Percentiles rank a stretch among this genome's conserved stretches.
These are phyloP conservation scores for Cinnamomum chago DNA, from an alignment of 164 flowering plant species.

Conservation along the genomic window DNA sequence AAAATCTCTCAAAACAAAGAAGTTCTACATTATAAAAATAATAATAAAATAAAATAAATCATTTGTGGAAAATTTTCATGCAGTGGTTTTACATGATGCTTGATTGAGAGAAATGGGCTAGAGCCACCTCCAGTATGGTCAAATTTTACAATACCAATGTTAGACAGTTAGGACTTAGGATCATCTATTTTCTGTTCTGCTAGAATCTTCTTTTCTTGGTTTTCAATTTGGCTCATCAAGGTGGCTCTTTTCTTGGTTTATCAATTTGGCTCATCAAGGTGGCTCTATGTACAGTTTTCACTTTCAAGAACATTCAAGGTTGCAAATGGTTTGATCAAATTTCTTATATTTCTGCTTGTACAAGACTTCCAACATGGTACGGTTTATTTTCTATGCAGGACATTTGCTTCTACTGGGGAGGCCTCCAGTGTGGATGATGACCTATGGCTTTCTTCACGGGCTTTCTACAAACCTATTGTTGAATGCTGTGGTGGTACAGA, in stretches of 20 bases:
- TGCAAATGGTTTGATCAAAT: not conserved
- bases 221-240: not conserved
- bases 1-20: too few relatives aligned
- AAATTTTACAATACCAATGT: not conserved
- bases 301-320: not conserved
- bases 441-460: slow-evolving; percentile 90
- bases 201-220: not conserved
- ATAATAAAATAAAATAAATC: too few relatives aligned
- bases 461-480: slow-evolving; percentile 69
- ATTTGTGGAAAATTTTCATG: not conserved
- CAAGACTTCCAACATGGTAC: not conserved
- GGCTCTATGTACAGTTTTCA: not conserved
- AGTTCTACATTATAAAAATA: too few relatives aligned
- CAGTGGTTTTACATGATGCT: not conserved
- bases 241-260: not conserved
- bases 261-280: not conserved
- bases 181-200: not conserved
- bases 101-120: not conserved
- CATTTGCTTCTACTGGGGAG: slow-evolving; percentile 82
- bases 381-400: slow-evolving; percentile 32
- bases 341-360: too few relatives aligned
- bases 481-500: slow-evolving; percentile 98
- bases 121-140: not conserved
- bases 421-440: slow-evolving; percentile 89
- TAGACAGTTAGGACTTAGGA: too few relatives aligned